Evolutionary conservation across 1,284 basidiomycete genomes (phyloP), one percentile per base, ranked within the genome.

Genomic region (Mycena citricolor): DNA sequence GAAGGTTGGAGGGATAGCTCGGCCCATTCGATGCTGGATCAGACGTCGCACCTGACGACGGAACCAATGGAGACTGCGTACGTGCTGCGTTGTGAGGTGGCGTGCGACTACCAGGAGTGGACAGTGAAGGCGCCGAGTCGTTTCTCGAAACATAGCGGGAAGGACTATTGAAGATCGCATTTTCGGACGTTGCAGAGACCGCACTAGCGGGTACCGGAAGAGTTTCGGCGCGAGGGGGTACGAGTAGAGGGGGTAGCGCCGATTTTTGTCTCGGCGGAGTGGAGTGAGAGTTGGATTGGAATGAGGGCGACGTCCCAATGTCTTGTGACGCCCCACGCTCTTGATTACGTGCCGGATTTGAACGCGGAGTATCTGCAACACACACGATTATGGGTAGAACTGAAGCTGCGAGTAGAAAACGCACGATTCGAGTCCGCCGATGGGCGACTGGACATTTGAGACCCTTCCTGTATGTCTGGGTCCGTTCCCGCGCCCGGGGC

Each of bases 341-440:
- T 44, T 68, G 66, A 4, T 12, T 25, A 4, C 5, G 26, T n/a
- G 14, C 20, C 12, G 22, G 23, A 14, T 42, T 34, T 1, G 53
- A 57, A 14, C 61, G 61, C 23, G 61, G 59, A 32, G 58, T 61
- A 25, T 50, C 57, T 64, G 49, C 25, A 29, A n/a, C 10, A 21
- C n/a, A 43, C 17, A n/a, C 24, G 21, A 39, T 17, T n/a, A n/a
- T n/a, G n/a, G n/a, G n/a, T 19, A 19, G 38, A 8, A 19, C 23
- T n/a, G 21, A 31, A 23, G 16, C 12, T 17, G 13, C 20, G 21
- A 26, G 13, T 31, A 2, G 25, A 8, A 42, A 43, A 32, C 23
- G 38, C 39, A 69, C 77, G 50, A 65, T 29, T 81, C 74, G 46
- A 83, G 81, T 34, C 76, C 77, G 25, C 70, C 61, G 11, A 13